These are phyloP conservation scores for Multifurca ochricompacta DNA, from an alignment of 768 basidiomycete species.

Conservation along the genomic window DNA sequence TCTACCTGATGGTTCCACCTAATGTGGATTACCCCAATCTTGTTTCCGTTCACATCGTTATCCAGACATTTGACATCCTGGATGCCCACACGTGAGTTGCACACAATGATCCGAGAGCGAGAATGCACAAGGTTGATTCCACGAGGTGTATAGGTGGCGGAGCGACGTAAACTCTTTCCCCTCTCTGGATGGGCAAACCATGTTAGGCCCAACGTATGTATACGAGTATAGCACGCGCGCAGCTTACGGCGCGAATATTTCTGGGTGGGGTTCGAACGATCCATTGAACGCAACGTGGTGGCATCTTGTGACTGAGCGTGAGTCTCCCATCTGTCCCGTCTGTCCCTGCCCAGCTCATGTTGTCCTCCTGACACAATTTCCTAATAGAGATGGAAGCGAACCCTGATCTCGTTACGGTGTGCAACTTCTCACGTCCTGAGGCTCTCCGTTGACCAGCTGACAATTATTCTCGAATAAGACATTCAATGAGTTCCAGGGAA, in stretches of 20 bases:
- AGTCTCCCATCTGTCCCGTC: slow-evolving; percentile 19
- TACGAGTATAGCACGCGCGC: slow-evolving; percentile 65
- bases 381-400: slow-evolving; percentile 53
- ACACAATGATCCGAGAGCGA: neutral
- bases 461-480: slow-evolving; percentile 31
- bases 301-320: slow-evolving; percentile 71
- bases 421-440: neutral
- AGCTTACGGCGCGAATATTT: slow-evolving; percentile 51
- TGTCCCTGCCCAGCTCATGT: neutral
- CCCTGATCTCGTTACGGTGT: slow-evolving; percentile 48
- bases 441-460: neutral
- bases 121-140: neutral
- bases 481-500: slow-evolving; percentile 68
- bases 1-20: too few relatives aligned
- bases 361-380: neutral
- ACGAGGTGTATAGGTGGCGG: slow-evolving; percentile 46
- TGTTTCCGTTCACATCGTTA: neutral
- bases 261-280: slow-evolving; percentile 52
- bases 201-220: slow-evolving; percentile 51
- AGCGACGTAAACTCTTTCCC: slow-evolving; percentile 53
- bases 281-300: slow-evolving; percentile 80
- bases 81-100: slow-evolving; percentile 65
- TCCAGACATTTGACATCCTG: slow-evolving; percentile 69
- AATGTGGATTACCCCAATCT: neutral
- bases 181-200: slow-evolving; percentile 47